Percentiles rank a stretch among this genome's conserved stretches.
Evolutionary conservation across 345 rosid species (phyloP).

Genomic region (Salix arbutifolia): DNA sequence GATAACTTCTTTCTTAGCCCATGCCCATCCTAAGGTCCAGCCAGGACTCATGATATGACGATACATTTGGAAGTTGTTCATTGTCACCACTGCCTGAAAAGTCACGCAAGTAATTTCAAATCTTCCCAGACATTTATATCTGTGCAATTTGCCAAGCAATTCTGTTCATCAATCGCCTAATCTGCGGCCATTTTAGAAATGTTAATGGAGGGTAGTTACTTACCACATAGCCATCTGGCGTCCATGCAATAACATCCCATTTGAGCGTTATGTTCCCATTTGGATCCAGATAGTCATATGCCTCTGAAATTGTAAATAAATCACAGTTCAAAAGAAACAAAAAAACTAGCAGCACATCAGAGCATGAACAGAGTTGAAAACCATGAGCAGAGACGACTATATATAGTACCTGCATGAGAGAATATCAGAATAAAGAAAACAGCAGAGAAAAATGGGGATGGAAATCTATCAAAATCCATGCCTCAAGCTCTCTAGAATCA

Average conservation of each 20-base stretch:
- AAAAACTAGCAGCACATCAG: neutral
- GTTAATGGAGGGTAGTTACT: neutral
- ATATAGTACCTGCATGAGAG: slow-evolving; percentile 11
- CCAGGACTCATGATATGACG: slow-evolving; percentile 59
- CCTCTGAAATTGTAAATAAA: slow-evolving; percentile 9
- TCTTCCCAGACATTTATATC: neutral
- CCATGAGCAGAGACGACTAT: neutral
- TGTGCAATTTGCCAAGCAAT: too few species aligned
- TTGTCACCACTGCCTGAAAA: slow-evolving; percentile 51
- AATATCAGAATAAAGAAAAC: neutral
- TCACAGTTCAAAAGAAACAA: neutral
- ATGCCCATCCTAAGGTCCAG: slow-evolving; percentile 66
- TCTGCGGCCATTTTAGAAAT: neutral
- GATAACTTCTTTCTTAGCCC: slow-evolving; percentile 75
- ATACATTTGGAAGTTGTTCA: slow-evolving; percentile 57
- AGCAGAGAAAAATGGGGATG: neutral
- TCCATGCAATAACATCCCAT: slow-evolving; percentile 34
- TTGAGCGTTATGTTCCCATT: slow-evolving; percentile 24
- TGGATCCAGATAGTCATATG: slow-evolving; percentile 25
- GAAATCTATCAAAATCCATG: slow-evolving; percentile 13
- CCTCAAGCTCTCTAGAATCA: neutral
- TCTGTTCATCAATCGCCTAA: neutral
- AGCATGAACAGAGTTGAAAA: neutral
- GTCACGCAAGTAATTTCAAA: neutral
- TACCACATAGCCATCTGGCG: slow-evolving; percentile 42